Conservation (phyloP, 495 filamentous ascomycete species). For the Talaromyces nanjingensis region DNA sequence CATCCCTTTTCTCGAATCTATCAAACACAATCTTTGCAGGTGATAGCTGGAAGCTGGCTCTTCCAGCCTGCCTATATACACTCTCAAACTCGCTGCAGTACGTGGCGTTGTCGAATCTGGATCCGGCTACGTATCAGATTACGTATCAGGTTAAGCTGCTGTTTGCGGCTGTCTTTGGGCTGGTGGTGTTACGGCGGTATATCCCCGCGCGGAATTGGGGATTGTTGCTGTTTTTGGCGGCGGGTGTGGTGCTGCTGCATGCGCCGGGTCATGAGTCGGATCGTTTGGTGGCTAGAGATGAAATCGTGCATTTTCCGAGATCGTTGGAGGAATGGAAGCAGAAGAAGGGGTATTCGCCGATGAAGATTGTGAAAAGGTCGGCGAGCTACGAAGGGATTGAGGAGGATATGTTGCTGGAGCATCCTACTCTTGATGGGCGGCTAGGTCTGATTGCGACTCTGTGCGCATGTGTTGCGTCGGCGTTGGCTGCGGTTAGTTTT, state of each 20-base stretch:
- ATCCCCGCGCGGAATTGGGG: conserved; percentile 70
- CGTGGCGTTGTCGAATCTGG: conserved; percentile 82
- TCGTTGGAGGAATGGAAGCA: conserved; percentile 54
- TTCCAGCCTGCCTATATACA: conserved; percentile 84
- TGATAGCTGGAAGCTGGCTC: conserved; percentile 95
- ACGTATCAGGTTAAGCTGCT: conserved; percentile 92
- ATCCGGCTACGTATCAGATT: conserved; percentile 86
- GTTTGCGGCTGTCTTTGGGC: conserved; percentile 82
- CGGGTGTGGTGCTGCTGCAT: conserved; percentile 83
- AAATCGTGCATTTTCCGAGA: conserved; percentile 61
- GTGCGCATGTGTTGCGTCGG: conserved; percentile 68
- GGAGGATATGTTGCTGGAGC: conserved; percentile 60
- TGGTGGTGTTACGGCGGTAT: conserved; percentile 63
- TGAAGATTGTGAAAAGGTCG: conserved; percentile 60
- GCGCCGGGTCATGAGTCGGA: conserved; percentile 51
- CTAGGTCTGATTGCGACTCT: conserved; percentile 75
- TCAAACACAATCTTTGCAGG: conserved; percentile 73
- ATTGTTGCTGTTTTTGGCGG: conserved; percentile 68
- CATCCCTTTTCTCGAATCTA: conserved; percentile 73
- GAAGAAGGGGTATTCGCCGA: conserved; percentile 29
- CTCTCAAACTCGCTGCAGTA: conserved; percentile 89
- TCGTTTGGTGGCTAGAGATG: conserved; percentile 47
- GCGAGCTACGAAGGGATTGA: conserved; percentile 91
- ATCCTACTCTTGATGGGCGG: conserved; percentile 63
- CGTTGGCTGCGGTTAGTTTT: conserved; percentile 83